Conservation (phyloP, 768 basidiomycete species). For the Rhodocollybia butyracea region DNA sequence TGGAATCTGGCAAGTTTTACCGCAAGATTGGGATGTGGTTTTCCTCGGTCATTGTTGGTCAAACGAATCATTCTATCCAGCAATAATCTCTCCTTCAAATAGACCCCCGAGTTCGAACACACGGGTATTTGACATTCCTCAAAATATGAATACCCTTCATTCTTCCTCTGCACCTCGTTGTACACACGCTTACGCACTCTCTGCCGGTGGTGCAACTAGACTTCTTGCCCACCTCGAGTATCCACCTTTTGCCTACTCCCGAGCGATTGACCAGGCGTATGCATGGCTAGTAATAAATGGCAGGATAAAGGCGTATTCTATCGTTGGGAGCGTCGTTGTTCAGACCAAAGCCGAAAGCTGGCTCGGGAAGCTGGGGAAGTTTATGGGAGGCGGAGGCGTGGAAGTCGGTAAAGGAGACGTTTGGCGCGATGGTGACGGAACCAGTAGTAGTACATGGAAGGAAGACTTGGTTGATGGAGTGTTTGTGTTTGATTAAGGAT, state of each 20-base stretch:
- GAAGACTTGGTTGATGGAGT: slow-evolving; percentile 40
- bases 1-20: slow-evolving; percentile 50
- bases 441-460: slow-evolving; percentile 55
- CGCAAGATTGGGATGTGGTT: slow-evolving; percentile 67
- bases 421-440: slow-evolving; percentile 15
- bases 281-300: slow-evolving; percentile 61
- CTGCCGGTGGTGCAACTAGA: slow-evolving; percentile 55
- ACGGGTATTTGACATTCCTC: not conserved
- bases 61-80: slow-evolving; percentile 50
- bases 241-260: slow-evolving; percentile 71
- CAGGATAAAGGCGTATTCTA: slow-evolving; percentile 54
- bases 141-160: slow-evolving; percentile 37
- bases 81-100: slow-evolving; percentile 25
- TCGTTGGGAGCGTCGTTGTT: slow-evolving; percentile 65
- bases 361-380: slow-evolving; percentile 15
- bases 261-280: slow-evolving; percentile 72
- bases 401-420: not conserved
- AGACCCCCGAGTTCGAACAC: not conserved
- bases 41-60: slow-evolving; percentile 84
- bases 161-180: slow-evolving; percentile 63
- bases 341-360: slow-evolving; percentile 53
- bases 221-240: slow-evolving; percentile 56
- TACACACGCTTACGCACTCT: slow-evolving; percentile 71
- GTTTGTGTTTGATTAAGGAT: no score
- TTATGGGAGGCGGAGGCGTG: not conserved